These are phyloP conservation scores for Rutstroemia sp. DNA, from an alignment of 2,329 filamentous ascomycete species.

Conservation along the genomic window DNA sequence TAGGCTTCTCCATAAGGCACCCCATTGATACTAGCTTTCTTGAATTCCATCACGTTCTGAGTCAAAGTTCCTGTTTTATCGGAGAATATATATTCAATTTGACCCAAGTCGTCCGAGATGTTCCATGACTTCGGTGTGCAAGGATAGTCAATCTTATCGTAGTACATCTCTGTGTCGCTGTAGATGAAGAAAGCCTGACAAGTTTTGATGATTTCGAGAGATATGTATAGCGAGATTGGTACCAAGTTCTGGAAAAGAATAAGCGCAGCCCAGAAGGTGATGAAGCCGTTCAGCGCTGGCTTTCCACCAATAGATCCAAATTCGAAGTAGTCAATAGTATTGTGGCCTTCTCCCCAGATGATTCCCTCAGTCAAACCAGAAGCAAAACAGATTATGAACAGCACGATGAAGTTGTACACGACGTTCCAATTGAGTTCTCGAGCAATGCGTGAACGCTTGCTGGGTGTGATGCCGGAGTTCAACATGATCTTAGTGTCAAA, in stretches of 20 bases:
- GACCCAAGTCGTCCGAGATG: slow-evolving; percentile 93
- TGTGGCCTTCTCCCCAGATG: slow-evolving; percentile 67
- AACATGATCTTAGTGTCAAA: slow-evolving; percentile 99
- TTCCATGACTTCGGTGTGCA: slow-evolving; percentile 99
- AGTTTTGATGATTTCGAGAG: slow-evolving; percentile 89
- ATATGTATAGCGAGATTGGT: slow-evolving; percentile 95
- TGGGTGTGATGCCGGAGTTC: slow-evolving; percentile 92
- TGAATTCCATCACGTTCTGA: slow-evolving; percentile 98
- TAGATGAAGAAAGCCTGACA: slow-evolving; percentile 96
- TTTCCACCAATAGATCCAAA: slow-evolving; percentile 73
- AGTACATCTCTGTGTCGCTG: slow-evolving; percentile 94
- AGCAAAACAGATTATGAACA: slow-evolving; percentile 83
- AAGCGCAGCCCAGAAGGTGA: slow-evolving; percentile 92
- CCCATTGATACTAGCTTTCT: slow-evolving; percentile 96
- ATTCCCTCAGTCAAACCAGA: slow-evolving; percentile 79
- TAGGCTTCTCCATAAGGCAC: slow-evolving; percentile 95
- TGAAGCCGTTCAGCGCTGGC: slow-evolving; percentile 76
- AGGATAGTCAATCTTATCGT: slow-evolving; percentile 86
- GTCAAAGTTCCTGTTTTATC: slow-evolving; percentile 89
- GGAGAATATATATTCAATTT: slow-evolving; percentile 98
- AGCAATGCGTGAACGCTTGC: slow-evolving; percentile 84
- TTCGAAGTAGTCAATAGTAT: slow-evolving; percentile 76
- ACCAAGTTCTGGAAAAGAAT: slow-evolving; percentile 98
- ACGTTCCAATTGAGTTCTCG: slow-evolving; percentile 96
- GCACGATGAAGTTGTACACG: slow-evolving; percentile 87